A percentile compares a stretch with the other conserved stretches of the same genome.
Conservation (phyloP, 2,329 filamentous ascomycete genomes). For the Fusarium sp. region DNA sequence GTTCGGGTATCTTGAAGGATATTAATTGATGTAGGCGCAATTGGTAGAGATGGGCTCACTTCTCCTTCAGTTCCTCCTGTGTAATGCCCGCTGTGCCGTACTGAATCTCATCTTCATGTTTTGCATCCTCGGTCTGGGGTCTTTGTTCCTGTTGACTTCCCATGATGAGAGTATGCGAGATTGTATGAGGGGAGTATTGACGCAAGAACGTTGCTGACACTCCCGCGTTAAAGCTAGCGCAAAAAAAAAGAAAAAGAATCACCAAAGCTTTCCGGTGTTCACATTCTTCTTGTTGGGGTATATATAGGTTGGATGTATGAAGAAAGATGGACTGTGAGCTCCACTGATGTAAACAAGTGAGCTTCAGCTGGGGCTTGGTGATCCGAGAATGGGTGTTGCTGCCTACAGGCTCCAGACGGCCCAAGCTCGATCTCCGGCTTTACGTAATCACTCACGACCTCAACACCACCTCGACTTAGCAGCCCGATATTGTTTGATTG, state of each 20-base stretch:
- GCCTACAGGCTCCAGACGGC: conserved; percentile 24
- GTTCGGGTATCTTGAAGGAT: conserved; percentile 77
- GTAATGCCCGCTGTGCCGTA: conserved; percentile 56
- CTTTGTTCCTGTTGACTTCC: conserved; percentile 9
- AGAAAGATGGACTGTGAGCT: neutral
- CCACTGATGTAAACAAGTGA: conserved; percentile 8
- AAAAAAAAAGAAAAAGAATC: neutral
- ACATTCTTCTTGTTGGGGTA: neutral
- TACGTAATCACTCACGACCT: neutral
- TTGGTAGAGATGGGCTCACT: conserved; percentile 44
- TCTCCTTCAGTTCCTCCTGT: conserved; percentile 58
- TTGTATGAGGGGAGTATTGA: neutral
- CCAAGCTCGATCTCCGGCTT: conserved; percentile 14
- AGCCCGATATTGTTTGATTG: neutral
- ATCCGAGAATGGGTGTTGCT: conserved; percentile 26
- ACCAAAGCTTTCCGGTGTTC: neutral
- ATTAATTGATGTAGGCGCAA: conserved; percentile 30
- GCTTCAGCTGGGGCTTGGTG: conserved; percentile 10
- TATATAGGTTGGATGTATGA: neutral
- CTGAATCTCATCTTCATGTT: conserved; percentile 64
- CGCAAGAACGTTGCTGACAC: no score
- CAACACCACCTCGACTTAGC: neutral
- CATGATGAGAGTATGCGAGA: conserved; percentile 9
- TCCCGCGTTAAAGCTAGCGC: neutral
- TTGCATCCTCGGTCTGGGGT: conserved; percentile 50